These are phyloP conservation scores for Harringtonia aguacate DNA, from an alignment of 2,329 filamentous ascomycete genomes.

Conservation along the genomic window DNA sequence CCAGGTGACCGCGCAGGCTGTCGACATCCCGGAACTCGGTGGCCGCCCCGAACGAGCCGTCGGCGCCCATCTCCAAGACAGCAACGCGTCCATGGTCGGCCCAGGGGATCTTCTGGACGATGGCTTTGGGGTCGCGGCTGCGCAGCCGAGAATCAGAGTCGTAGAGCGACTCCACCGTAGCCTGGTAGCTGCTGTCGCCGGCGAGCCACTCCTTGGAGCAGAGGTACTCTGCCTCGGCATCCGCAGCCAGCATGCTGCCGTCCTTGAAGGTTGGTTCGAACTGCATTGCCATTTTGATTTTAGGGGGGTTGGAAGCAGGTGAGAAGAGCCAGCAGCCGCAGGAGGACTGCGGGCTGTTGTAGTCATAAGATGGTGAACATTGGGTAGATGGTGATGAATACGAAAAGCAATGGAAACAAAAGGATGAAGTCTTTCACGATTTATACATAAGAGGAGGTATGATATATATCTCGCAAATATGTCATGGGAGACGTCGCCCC, in stretches of 20 bases:
- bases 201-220: conserved; percentile 1
- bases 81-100: conserved; percentile 9
- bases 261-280: neutral
- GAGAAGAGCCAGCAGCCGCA: neutral
- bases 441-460: too few species aligned
- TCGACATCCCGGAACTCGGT: conserved; percentile 7
- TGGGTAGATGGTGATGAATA: neutral
- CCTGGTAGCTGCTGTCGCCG: conserved; percentile 11
- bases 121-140: conserved; percentile 13
- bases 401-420: too few species aligned
- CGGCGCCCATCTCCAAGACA: conserved; percentile 7
- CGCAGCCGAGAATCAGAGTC: conserved; percentile 12
- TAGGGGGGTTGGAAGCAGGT: neutral
- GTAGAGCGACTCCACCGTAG: conserved; percentile 7
- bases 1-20: neutral
- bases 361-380: neutral
- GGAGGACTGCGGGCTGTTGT: neutral
- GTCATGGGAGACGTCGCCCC: too few species aligned
- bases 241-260: conserved; percentile 4
- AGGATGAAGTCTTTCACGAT: too few species aligned
- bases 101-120: conserved; percentile 10
- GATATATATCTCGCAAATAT: too few species aligned
- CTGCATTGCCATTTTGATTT: neutral
- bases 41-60: conserved; percentile 4
- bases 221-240: neutral